Evolutionary conservation across 768 basidiomycete genomes (phyloP), one percentile per base, ranked within the genome.

Genomic region (Obba rivulosa): DNA sequence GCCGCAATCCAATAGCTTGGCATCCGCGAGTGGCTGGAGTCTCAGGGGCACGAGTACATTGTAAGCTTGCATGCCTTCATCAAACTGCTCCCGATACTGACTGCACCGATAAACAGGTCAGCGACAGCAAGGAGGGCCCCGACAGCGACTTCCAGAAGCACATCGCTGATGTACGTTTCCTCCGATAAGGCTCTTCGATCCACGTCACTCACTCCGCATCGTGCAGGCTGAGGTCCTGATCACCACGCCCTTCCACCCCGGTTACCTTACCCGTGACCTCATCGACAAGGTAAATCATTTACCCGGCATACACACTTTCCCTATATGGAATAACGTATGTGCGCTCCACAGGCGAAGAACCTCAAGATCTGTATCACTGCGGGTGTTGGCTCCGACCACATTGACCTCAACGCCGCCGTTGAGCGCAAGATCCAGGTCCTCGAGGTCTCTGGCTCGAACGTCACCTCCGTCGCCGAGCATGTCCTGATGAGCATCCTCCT

Each of bases 361-460:
- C 79, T 96, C 52, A 94, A 91, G 69, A 64, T 94, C 48, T 89
- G 87, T 60, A 78, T 94, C 60, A 96, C 92, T 20, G 92, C 92
- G 50, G 90, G 89, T 65, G 90, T 92, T 41, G 89, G 91, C 10
- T 90, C 87, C 17, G 92, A 93, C 69, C 90, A 88, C 71, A 81
- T 92, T 54, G 92, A 94, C 63, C 78, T 95, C 51, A 85, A 93
- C 65, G 87, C 90, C 18, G 86, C 89, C 21, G 91, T 89, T 55
- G 81, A 90, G 62, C 72, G 79, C 57, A 75, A 75, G 50, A 81
- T 93, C 57, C 85, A 90, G 62, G 92, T 57, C 47, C 48, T 46
- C 48, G 53, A 79, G 71, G 87, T 93, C 34, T 85, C 90, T 24
- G 92, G 92, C 34, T 90, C 87, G 20, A 94, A 92, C 61, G 92